A percentile compares a stretch with the other conserved stretches of the same genome.
phyloP scores from a whole-genome alignment of 352 stramenopile species.

The Globisporangium camurandrum region DNA sequence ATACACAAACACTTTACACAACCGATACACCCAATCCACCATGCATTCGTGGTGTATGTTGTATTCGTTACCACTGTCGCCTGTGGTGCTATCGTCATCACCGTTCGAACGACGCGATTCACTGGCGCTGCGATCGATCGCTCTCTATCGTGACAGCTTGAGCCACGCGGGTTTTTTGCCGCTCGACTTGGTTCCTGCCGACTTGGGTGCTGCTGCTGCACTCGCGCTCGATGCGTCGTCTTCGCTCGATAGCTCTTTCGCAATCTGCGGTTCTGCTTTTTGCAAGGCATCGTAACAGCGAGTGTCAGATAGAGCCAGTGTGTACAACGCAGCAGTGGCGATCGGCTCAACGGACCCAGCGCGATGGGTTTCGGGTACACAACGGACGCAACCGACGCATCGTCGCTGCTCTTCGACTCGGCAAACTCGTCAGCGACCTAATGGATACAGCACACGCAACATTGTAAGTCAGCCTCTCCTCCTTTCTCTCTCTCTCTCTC shows the following conservation, averaged over 20 bases:
- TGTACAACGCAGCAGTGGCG: not conserved
- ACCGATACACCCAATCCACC: too few species aligned
- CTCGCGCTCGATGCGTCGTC: too few species aligned
- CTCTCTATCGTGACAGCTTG: constrained; percentile 42
- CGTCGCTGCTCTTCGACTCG: constrained; percentile 30
- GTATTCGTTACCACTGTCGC: too few species aligned
- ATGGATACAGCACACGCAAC: not conserved
- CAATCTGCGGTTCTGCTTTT: constrained; percentile 19
- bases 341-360: constrained; percentile 20
- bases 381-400: constrained; percentile 15
- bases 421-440: constrained; percentile 27
- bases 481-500: not conserved
- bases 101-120: too few species aligned
- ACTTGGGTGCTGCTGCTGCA: constrained; percentile 24
- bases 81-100: too few species aligned
- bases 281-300: too few species aligned
- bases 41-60: too few species aligned
- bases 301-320: not conserved
- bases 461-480: not conserved
- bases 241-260: constrained; percentile 14
- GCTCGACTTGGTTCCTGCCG: constrained; percentile 19
- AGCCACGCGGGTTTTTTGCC: constrained; percentile 71
- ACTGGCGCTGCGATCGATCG: too few species aligned
- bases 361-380: constrained; percentile 40
- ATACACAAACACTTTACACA: too few species aligned